Conservation (phyloP, 257 asterid species). For the Oldenlandia corymbosa region DNA sequence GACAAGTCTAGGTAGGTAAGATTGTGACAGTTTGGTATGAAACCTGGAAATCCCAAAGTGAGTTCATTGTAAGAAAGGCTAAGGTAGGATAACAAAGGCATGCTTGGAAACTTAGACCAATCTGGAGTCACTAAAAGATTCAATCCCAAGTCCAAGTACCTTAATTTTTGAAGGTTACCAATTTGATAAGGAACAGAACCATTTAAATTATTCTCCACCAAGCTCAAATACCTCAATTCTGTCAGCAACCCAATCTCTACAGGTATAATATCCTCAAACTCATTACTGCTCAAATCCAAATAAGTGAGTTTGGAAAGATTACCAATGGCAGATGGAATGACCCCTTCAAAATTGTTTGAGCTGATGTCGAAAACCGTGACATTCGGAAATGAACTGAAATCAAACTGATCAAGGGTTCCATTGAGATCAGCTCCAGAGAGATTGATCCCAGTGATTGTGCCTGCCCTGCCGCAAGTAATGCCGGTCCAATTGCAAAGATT, state of each 20-base stretch:
- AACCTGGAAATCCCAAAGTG: conserved; percentile 49
- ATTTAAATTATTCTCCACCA: conserved; percentile 44
- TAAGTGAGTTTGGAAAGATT: conserved; percentile 36
- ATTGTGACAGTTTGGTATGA: conserved; percentile 44
- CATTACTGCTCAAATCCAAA: conserved; percentile 66
- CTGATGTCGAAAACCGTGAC: conserved; percentile 37
- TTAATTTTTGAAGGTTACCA: conserved; percentile 47
- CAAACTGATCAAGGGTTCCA: conserved; percentile 38
- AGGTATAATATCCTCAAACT: conserved; percentile 40
- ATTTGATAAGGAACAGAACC: conserved; percentile 63
- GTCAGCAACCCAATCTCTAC: conserved; percentile 53
- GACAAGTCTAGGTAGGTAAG: conserved; percentile 65
- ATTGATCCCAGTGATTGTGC: conserved; percentile 39
- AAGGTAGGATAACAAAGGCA: conserved; percentile 50
- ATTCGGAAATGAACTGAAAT: conserved; percentile 40
- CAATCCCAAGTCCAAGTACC: conserved; percentile 58
- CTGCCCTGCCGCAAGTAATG: conserved; percentile 38
- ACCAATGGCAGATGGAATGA: conserved; percentile 60
- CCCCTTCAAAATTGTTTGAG: conserved; percentile 45
- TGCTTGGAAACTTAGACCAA: conserved; percentile 49
- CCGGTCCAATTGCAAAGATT: conserved; percentile 66
- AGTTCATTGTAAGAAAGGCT: conserved; percentile 40
- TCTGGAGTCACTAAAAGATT: conserved; percentile 50
- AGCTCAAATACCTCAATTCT: conserved; percentile 37
- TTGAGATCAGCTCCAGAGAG: conserved; percentile 32